Percentiles rank a stretch among this genome's conserved stretches.
Evolutionary conservation across 192 early-diverging fungal genomes (phyloP).

Genomic region (Geosiphon pyriformis): DNA sequence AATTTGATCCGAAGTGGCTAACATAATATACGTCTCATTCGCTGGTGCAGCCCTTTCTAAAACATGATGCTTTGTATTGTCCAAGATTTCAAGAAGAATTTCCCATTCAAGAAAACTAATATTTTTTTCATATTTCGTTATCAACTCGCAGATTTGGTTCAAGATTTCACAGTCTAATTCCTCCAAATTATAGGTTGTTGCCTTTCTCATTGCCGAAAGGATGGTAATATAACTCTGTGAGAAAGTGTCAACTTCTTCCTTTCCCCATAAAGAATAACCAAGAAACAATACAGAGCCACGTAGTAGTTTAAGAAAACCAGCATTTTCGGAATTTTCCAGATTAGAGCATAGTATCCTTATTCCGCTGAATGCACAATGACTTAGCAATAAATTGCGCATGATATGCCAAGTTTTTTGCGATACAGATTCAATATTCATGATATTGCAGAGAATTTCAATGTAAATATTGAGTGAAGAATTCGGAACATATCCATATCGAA

Average conservation of each 20-base stretch:
- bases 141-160: constrained; percentile 5
- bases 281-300: constrained; percentile 56
- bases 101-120: constrained; percentile 45
- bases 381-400: constrained; percentile 57
- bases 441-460: constrained; percentile 46
- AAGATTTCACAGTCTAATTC: constrained; percentile 11
- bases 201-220: constrained; percentile 33
- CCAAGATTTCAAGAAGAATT: constrained; percentile 44
- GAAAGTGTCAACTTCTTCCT: constrained; percentile 33
- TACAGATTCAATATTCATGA: constrained; percentile 32
- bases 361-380: constrained; percentile 55
- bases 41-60: neutral
- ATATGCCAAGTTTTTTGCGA: constrained; percentile 47
- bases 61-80: constrained; percentile 14
- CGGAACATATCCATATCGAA: constrained; percentile 51
- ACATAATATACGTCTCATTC: neutral
- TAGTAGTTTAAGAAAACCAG: constrained; percentile 25
- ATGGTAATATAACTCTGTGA: constrained; percentile 34
- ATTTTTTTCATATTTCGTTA: constrained; percentile 13
- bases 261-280: constrained; percentile 52
- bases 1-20: neutral
- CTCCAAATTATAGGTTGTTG: constrained; percentile 13
- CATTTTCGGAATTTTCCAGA: constrained; percentile 27
- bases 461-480: constrained; percentile 38
- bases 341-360: constrained; percentile 52